Percentiles rank a stretch among this genome's conserved stretches.
These are phyloP conservation scores for Fusarium temperatum DNA, from an alignment of 2,329 filamentous ascomycete genomes.

Conservation along the genomic window DNA sequence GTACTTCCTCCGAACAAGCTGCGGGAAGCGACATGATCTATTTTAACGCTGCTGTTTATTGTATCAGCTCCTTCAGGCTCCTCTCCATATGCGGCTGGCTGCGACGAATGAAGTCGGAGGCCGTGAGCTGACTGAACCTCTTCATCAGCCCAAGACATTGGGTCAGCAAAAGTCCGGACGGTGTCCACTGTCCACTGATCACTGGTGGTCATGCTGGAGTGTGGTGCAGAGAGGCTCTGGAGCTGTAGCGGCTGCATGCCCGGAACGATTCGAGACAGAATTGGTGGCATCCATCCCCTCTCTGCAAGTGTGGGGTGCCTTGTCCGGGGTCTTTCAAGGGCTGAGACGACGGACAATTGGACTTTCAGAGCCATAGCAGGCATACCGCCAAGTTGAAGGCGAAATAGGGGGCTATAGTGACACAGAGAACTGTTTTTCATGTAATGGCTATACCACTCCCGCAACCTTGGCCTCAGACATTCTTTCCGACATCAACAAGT, in stretches of 20 bases:
- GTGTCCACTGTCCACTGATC: conserved; percentile 4
- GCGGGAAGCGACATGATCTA: neutral
- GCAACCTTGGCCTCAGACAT: neutral
- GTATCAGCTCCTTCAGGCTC: neutral
- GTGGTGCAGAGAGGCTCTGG: conserved; percentile 34
- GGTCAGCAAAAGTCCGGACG: conserved; percentile 13
- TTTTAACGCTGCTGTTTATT: neutral
- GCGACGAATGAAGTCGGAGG: conserved; percentile 31
- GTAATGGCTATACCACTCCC: neutral
- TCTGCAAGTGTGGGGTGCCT: conserved; percentile 21
- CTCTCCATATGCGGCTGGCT: conserved; percentile 3
- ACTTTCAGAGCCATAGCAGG: neutral
- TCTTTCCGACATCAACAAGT: neutral
- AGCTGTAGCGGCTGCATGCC: conserved; percentile 29
- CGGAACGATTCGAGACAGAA: conserved; percentile 28
- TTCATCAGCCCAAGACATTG: conserved; percentile 30
- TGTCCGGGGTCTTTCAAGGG: conserved; percentile 22
- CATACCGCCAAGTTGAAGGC: neutral
- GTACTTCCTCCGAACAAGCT: neutral
- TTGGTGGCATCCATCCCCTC: conserved; percentile 23
- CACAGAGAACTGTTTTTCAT: neutral
- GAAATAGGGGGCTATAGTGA: neutral
- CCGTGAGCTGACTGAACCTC: conserved; percentile 23
- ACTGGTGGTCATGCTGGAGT: conserved; percentile 9
- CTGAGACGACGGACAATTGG: conserved; percentile 8